Conservation (phyloP, 306 rosid genomes). For the Cucumis melo region DNA sequence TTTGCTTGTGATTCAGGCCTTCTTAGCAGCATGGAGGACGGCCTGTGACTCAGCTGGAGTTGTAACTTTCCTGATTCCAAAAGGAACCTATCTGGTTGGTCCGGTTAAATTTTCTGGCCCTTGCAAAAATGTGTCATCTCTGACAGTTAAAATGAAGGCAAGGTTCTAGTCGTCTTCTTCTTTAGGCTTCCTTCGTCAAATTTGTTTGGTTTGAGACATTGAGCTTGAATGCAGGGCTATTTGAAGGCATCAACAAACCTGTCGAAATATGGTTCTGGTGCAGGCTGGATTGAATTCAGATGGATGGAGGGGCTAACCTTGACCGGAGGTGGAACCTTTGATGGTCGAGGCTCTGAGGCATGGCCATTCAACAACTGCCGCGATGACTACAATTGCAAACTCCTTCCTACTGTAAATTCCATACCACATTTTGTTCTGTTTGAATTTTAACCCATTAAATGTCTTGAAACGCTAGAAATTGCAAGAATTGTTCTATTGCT, state of each 20-base stretch:
- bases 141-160: slow-evolving; percentile 25
- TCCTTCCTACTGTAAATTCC: slow-evolving; percentile 32
- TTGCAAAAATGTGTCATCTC: slow-evolving; percentile 22
- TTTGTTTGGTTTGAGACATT: background rate
- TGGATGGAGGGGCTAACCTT: slow-evolving; percentile 26
- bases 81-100: slow-evolving; percentile 29
- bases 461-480: background rate
- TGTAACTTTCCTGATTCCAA: slow-evolving; percentile 25
- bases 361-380: slow-evolving; percentile 38
- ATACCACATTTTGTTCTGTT: background rate
- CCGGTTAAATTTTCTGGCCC: slow-evolving; percentile 29
- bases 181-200: background rate
- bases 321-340: slow-evolving; percentile 40
- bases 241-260: slow-evolving; percentile 34
- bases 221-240: slow-evolving; percentile 21
- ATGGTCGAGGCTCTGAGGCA: slow-evolving; percentile 38
- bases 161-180: slow-evolving; percentile 2
- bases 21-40: slow-evolving; percentile 26
- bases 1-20: slow-evolving; percentile 22
- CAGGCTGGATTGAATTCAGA: slow-evolving; percentile 29
- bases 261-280: slow-evolving; percentile 20
- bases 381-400: slow-evolving; percentile 25
- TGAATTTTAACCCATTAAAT: background rate
- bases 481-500: background rate
- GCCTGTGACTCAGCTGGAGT: slow-evolving; percentile 25